phyloP scores from a whole-genome alignment of 75 land plant species.

The Pinus albicaulis region DNA sequence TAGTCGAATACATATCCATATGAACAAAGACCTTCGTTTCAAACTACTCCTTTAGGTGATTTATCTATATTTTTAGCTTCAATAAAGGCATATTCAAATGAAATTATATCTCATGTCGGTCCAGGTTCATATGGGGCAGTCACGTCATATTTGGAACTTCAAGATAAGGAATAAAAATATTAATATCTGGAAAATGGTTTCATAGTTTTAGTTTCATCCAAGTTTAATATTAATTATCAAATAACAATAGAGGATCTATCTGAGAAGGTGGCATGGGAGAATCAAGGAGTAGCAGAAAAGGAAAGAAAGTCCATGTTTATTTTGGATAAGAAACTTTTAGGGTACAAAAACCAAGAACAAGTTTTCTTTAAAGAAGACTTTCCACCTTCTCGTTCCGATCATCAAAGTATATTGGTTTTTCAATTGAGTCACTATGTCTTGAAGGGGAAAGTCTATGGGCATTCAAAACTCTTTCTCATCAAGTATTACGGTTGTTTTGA shows the following conservation, averaged over 20 bases:
- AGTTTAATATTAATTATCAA: background rate
- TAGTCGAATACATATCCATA: background rate
- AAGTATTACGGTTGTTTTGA: too few relatives aligned
- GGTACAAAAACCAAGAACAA: too few relatives aligned
- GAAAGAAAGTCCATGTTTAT: constrained; percentile 39
- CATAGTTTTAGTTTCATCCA: background rate
- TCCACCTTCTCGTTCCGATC: too few relatives aligned
- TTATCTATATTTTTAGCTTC: constrained; percentile 9
- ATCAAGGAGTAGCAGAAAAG: background rate
- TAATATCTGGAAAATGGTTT: background rate
- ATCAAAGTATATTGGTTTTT: too few relatives aligned
- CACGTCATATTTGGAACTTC: background rate
- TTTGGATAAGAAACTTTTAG: too few relatives aligned
- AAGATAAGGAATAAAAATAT: background rate
- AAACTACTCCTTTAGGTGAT: background rate
- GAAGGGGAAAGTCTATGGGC: too few relatives aligned
- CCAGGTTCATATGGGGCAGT: too few relatives aligned
- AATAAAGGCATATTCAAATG: background rate
- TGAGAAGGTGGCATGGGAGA: background rate
- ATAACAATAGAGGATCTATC: background rate
- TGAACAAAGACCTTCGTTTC: background rate
- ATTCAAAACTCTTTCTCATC: too few relatives aligned
- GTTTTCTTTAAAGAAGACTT: too few relatives aligned
- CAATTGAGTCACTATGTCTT: too few relatives aligned
- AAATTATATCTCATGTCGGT: background rate